Evolutionary conservation across 345 rosid species (phyloP).

Genomic region (Laguncularia racemosa): DNA sequence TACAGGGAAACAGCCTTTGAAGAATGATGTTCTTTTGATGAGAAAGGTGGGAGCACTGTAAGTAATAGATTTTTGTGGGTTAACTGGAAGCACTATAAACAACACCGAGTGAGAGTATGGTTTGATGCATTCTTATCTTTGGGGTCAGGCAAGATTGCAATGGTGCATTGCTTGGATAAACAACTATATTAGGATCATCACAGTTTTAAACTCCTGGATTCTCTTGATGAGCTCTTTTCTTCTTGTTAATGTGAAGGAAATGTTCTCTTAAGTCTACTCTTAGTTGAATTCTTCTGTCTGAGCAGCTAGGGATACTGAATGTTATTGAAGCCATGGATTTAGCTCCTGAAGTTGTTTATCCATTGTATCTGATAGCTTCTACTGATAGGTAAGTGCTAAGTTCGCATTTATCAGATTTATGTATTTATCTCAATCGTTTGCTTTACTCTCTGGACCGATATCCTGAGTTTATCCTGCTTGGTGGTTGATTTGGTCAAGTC

Average conservation of each 20-base stretch:
- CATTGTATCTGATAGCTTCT: conserved; percentile 67
- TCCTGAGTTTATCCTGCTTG: conserved; percentile 11
- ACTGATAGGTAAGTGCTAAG: conserved; percentile 49
- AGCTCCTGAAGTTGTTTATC: conserved; percentile 67
- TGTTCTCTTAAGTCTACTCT: conserved; percentile 1
- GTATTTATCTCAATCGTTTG: too few species aligned
- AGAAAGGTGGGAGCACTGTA: conserved; percentile 49
- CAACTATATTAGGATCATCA: too few species aligned
- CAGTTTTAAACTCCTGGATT: neutral
- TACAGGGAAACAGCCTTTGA: conserved; percentile 62
- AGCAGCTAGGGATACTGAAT: conserved; percentile 86
- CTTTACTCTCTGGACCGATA: too few species aligned
- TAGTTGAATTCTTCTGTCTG: conserved; percentile 6
- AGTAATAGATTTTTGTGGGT: too few species aligned
- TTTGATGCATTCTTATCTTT: too few species aligned
- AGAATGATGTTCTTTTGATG: conserved; percentile 52
- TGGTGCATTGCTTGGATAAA: too few species aligned
- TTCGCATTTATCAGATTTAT: neutral
- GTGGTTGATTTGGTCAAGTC: conserved; percentile 44
- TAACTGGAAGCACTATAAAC: too few species aligned
- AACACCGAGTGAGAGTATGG: too few species aligned
- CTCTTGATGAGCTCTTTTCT: neutral
- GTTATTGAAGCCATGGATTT: conserved; percentile 74
- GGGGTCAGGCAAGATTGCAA: too few species aligned
- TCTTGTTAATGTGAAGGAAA: neutral